These are phyloP conservation scores for Prillingera fragicola DNA, from an alignment of 1,284 basidiomycete species.

Conservation along the genomic window DNA sequence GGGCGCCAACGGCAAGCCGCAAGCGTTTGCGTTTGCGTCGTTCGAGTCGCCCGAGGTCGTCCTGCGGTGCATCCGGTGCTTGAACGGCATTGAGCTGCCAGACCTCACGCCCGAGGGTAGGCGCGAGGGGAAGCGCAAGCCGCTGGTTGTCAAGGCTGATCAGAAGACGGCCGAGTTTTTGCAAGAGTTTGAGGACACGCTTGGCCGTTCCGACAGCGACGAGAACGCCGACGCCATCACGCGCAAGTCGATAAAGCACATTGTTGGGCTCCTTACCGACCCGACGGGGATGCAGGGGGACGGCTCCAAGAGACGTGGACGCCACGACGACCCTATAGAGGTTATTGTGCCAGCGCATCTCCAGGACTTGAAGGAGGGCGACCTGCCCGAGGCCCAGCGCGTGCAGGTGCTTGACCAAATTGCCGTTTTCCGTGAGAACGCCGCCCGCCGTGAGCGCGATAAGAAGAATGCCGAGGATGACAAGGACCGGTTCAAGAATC, in stretches of 20 bases:
- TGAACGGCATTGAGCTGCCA: constrained; percentile 80
- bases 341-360: constrained; percentile 83
- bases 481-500: constrained; percentile 31
- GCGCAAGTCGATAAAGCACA: constrained; percentile 41
- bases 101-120: constrained; percentile 58
- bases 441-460: constrained; percentile 77
- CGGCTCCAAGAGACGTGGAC: constrained; percentile 55
- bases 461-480: constrained; percentile 64
- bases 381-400: constrained; percentile 90
- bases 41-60: constrained; percentile 86
- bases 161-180: constrained; percentile 83
- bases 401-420: constrained; percentile 91
- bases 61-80: constrained; percentile 67
- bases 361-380: constrained; percentile 88
- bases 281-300: constrained; percentile 53
- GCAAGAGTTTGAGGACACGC: constrained; percentile 72
- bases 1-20: constrained; percentile 81
- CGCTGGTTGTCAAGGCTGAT: constrained; percentile 84
- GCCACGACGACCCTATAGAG: constrained; percentile 31
- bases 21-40: constrained; percentile 91
- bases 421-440: constrained; percentile 81
- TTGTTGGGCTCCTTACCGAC: constrained; percentile 42
- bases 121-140: constrained; percentile 71
- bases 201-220: constrained; percentile 64
- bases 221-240: constrained; percentile 42